Conservation (phyloP, 257 asterid genomes). For the Solanum sitiens region DNA sequence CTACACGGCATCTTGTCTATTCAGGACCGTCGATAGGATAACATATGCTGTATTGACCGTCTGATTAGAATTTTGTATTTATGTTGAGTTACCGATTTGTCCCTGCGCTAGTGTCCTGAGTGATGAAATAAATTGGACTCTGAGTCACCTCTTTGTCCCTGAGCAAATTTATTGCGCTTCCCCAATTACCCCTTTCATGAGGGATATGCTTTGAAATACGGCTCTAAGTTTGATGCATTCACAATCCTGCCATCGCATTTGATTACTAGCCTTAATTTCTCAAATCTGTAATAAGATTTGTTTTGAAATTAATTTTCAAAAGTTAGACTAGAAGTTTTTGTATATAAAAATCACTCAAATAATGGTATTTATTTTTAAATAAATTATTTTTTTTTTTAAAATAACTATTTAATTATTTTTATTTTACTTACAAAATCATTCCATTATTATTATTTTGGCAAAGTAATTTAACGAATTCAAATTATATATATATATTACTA, state of each 20-base stretch:
- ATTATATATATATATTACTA: too few relatives aligned
- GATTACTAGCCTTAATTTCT: background rate
- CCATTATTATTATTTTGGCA: too few relatives aligned
- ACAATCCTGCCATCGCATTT: background rate
- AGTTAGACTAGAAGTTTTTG: background rate
- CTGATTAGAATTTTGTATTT: background rate
- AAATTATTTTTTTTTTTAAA: background rate
- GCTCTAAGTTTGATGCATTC: background rate
- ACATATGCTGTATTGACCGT: conserved; percentile 9
- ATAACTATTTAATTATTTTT: too few relatives aligned
- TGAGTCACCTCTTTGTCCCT: conserved; percentile 37
- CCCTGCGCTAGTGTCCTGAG: conserved; percentile 14
- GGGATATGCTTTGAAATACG: background rate
- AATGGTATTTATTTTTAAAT: background rate
- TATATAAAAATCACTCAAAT: background rate
- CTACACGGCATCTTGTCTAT: background rate
- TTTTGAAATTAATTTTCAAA: background rate
- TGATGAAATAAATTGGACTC: conserved; percentile 29
- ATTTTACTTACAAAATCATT: too few relatives aligned
- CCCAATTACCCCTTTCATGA: background rate
- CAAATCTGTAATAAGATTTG: background rate
- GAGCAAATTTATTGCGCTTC: background rate
- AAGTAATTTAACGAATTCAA: too few relatives aligned
- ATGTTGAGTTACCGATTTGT: conserved; percentile 30
- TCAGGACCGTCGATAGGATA: conserved; percentile 7